These are phyloP conservation scores for Nakaseomyces glabratus DNA, from an alignment of 1,139 yeast genomes.

Conservation along the genomic window DNA sequence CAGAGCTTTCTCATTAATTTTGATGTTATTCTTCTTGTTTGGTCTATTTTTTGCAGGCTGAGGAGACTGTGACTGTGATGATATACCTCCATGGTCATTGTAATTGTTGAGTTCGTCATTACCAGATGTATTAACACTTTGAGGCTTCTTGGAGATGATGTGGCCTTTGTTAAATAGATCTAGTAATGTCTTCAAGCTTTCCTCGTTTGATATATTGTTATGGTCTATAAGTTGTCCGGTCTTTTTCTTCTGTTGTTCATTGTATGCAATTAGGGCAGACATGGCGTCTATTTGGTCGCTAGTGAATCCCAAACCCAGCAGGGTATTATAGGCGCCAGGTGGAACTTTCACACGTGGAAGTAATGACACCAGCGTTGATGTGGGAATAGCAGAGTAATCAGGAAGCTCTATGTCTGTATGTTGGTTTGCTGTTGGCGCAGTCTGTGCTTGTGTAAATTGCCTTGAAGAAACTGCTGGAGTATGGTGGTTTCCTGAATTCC, in stretches of 20 bases:
- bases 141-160: not conserved
- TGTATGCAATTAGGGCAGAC: slow-evolving; percentile 64
- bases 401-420: slow-evolving; percentile 22
- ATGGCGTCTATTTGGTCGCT: slow-evolving; percentile 63
- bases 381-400: slow-evolving; percentile 28
- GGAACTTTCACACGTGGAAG: slow-evolving; percentile 63
- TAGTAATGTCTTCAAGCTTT: slow-evolving; percentile 4
- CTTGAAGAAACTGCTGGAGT: slow-evolving; percentile 8
- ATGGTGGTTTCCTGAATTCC: not conserved
- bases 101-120: no score
- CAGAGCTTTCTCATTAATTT: not conserved
- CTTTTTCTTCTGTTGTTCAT: slow-evolving; percentile 34
- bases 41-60: not conserved
- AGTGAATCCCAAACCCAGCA: slow-evolving; percentile 55
- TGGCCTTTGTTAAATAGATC: slow-evolving; percentile 1
- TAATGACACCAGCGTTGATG: slow-evolving; percentile 26
- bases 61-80: not conserved
- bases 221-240: slow-evolving; percentile 1
- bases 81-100: no score
- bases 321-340: slow-evolving; percentile 55
- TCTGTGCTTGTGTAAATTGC: no score
- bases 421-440: not conserved
- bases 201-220: slow-evolving; percentile 5
- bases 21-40: not conserved
- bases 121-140: not conserved